Base-by-base conservation (phyloP, 257 asterid genomes). In the Przewalskia tangutica region DNA sequence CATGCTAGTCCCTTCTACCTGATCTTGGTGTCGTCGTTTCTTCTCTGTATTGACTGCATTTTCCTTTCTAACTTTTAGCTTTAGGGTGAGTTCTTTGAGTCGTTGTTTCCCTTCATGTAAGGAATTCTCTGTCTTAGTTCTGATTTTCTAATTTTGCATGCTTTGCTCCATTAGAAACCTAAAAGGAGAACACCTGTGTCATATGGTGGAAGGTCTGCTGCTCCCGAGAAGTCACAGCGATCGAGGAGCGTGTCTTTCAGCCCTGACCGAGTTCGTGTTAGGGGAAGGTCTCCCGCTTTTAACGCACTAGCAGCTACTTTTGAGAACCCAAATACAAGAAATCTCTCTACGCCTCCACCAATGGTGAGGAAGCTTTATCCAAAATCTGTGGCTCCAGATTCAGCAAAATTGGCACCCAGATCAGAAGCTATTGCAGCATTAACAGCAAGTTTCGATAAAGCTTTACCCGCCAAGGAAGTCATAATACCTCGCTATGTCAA, bases 281-380 rank as follows among this genome's bases (percentile, higher is more conserved):
- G 99, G 86, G 99, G 99, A 80, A 88, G 98, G 81, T 97, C 99
- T 86, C 99, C 99, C 1, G 98, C 98, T 11, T 97, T 97, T 91
- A 97, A 89, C 79, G 98, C 98, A 53, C 88, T 97, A 18, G 98
- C 99, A n/a, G 98, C 98, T 54, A 93, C 79, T 73, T 97, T 97
- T 20, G 98, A 97, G 89, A 94, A 86, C 80, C 82, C 92, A 79
- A 91, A 83, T 84, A 86, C 97, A 62, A 91, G 99, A 82, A 97
- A 97, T 83, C 84, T 91, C 84, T 97, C 99, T 34, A 97, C 98
- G 36, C 99, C 99, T 79, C 99, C 99, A 65, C 97, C 99, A 53
- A 70, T 88, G 88, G 97, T 87, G 70, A 89, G 96, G 77, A 97
- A 97, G 87, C 51, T 94, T 51, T 97, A 89, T 82, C 99, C 99